These are phyloP conservation scores for Dothidotthia symphoricarpi DNA, from an alignment of 2,329 filamentous ascomycete species.

Conservation along the genomic window DNA sequence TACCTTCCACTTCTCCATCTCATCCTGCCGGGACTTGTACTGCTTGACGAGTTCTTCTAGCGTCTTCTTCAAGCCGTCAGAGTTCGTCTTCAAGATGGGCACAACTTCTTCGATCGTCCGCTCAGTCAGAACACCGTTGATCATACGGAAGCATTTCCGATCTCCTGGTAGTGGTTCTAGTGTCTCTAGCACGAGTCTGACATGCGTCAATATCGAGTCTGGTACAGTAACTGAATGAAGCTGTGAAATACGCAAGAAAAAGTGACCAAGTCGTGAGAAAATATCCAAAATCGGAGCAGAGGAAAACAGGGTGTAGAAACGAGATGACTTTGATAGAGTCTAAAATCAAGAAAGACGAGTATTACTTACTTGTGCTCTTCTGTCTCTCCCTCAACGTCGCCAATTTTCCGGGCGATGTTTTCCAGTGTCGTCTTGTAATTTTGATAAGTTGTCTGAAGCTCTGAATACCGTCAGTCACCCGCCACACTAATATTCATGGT, in stretches of 20 bases:
- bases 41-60: slow-evolving; percentile 93
- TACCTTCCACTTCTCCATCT: slow-evolving; percentile 99
- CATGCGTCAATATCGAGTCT: slow-evolving; percentile 14
- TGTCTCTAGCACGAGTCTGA: slow-evolving; percentile 89
- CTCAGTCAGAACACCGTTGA: slow-evolving; percentile 95
- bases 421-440: slow-evolving; percentile 78
- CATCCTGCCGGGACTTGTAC: slow-evolving; percentile 90
- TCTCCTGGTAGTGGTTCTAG: slow-evolving; percentile 76
- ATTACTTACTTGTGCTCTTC: slow-evolving; percentile 91
- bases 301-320: slow-evolving; percentile 6
- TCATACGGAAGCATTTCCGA: slow-evolving; percentile 97
- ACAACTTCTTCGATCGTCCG: slow-evolving; percentile 90
- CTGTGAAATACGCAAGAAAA: slow-evolving; percentile 2
- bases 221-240: slow-evolving; percentile 19
- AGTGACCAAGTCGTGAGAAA: slow-evolving; percentile 3
- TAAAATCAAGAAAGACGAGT: slow-evolving; percentile 5
- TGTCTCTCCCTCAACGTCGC: slow-evolving; percentile 93
- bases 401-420: slow-evolving; percentile 92
- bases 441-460: slow-evolving; percentile 76
- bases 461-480: slow-evolving; percentile 46
- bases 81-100: slow-evolving; percentile 87
- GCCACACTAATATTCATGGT: background rate
- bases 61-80: slow-evolving; percentile 89
- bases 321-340: slow-evolving; percentile 7
- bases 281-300: slow-evolving; percentile 20